Percentiles rank a stretch among this genome's conserved stretches.
phyloP scores from a whole-genome alignment of 208 protist genomes.

The Trypanosoma cruzi region DNA sequence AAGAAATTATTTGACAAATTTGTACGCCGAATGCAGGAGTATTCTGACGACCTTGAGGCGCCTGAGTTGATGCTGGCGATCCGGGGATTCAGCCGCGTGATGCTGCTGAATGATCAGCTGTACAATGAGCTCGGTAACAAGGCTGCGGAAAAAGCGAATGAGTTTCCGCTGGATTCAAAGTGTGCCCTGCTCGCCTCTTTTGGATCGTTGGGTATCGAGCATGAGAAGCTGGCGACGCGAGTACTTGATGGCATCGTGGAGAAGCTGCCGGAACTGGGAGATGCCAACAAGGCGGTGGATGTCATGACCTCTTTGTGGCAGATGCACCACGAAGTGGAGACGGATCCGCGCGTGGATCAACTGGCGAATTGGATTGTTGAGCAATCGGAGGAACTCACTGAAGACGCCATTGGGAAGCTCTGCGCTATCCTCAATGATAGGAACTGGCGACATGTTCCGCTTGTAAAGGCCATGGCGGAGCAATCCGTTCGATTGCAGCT shows the following conservation, averaged over 20 bases:
- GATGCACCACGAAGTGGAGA: conserved; percentile 47
- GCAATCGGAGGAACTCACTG: conserved; percentile 41
- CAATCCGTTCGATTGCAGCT: conserved; percentile 42
- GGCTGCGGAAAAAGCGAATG: conserved; percentile 30
- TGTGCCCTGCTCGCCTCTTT: conserved; percentile 65
- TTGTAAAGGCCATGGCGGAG: conserved; percentile 55
- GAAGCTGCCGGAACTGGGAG: conserved; percentile 29
- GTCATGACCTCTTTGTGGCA: conserved; percentile 68
- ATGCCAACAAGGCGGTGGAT: conserved; percentile 48
- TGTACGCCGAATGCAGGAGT: conserved; percentile 27
- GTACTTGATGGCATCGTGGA: conserved; percentile 34
- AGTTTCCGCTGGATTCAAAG: conserved; percentile 56
- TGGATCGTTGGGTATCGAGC: conserved; percentile 47
- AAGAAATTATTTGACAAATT: conserved; percentile 65
- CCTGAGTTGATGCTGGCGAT: conserved; percentile 65
- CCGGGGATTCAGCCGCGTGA: conserved; percentile 64
- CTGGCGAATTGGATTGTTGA: conserved; percentile 46
- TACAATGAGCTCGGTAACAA: conserved; percentile 56
- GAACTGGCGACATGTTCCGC: conserved; percentile 43
- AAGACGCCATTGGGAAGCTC: conserved; percentile 47
- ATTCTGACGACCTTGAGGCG: conserved; percentile 45
- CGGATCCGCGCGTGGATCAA: conserved; percentile 11
- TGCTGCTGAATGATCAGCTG: conserved; percentile 58
- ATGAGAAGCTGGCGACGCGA: conserved; percentile 33
- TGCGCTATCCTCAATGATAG: conserved; percentile 56